Evolutionary conservation across 2,329 filamentous ascomycete genomes (phyloP).

Genomic region (Fusarium circinatum): DNA sequence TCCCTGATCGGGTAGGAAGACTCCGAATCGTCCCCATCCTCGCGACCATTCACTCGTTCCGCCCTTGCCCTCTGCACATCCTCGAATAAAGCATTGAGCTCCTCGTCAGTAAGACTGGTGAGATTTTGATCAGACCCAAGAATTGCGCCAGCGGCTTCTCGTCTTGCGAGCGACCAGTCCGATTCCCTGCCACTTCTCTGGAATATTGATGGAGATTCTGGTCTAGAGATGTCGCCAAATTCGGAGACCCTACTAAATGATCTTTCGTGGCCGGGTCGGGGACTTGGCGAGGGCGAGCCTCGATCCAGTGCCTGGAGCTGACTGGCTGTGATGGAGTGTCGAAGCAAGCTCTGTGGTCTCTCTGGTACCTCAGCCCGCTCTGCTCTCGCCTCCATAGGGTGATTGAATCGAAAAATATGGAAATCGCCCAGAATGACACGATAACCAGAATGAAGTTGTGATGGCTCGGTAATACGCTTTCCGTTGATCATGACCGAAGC

Average conservation of each 20-base stretch:
- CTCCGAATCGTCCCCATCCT: constrained; percentile 89
- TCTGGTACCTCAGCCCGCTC: constrained; percentile 81
- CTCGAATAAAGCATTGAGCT: constrained; percentile 92
- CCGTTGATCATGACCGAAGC: constrained; percentile 99
- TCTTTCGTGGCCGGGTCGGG: constrained; percentile 77
- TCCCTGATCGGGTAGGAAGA: constrained; percentile 92
- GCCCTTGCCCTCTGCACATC: constrained; percentile 91
- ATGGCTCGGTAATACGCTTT: constrained; percentile 85
- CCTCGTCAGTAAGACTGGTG: constrained; percentile 88
- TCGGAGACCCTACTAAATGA: constrained; percentile 85
- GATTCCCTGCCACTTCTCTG: constrained; percentile 77
- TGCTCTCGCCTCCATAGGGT: constrained; percentile 93
- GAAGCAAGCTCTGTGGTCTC: constrained; percentile 75
- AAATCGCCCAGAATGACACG: constrained; percentile 97
- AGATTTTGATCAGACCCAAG: constrained; percentile 93
- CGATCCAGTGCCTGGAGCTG: constrained; percentile 69
- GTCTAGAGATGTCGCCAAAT: constrained; percentile 74
- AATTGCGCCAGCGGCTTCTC: constrained; percentile 92
- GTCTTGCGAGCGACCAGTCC: constrained; percentile 93
- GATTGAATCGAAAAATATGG: constrained; percentile 98
- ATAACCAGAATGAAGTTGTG: constrained; percentile 88
- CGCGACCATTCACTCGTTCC: constrained; percentile 75
- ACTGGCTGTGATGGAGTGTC: constrained; percentile 79
- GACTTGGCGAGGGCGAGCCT: constrained; percentile 69
- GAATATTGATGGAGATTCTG: constrained; percentile 80